phyloP scores from a whole-genome alignment of 768 basidiomycete genomes.

The Xerocomellus intermedius region DNA sequence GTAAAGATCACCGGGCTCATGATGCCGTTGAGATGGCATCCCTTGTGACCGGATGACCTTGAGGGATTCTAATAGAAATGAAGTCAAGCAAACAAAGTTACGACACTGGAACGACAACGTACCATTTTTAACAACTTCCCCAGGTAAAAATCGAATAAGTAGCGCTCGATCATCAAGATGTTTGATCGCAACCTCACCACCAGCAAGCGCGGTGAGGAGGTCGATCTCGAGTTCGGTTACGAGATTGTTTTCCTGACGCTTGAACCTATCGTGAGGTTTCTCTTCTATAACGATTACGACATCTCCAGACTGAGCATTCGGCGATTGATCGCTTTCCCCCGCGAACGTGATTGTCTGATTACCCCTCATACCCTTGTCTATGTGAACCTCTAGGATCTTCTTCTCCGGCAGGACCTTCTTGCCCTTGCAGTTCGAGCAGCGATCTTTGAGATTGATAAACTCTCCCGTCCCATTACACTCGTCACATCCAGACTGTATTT shows the following conservation, averaged over 20 bases:
- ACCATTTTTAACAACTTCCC: constrained; percentile 95
- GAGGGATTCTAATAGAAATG: constrained; percentile 58
- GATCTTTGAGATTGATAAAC: constrained; percentile 89
- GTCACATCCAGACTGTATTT: constrained; percentile 92
- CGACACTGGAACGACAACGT: constrained; percentile 28
- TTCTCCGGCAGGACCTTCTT: constrained; percentile 94
- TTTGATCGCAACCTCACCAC: constrained; percentile 85
- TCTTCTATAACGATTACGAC: constrained; percentile 94
- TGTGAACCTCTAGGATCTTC: constrained; percentile 95
- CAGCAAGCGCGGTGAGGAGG: constrained; percentile 88
- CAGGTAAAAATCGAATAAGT: constrained; percentile 78
- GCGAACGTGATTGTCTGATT: constrained; percentile 86
- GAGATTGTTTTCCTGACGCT: constrained; percentile 85
- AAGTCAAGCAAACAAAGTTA: not conserved
- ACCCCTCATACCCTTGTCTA: constrained; percentile 97
- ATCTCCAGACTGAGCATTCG: constrained; percentile 86
- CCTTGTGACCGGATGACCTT: constrained; percentile 94
- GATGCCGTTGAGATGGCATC: constrained; percentile 98
- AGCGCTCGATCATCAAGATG: constrained; percentile 94
- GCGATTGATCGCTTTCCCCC: constrained; percentile 92
- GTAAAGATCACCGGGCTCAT: constrained; percentile 92
- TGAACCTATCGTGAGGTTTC: constrained; percentile 86
- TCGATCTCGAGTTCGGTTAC: constrained; percentile 87
- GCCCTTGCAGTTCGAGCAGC: constrained; percentile 89
- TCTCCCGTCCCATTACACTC: constrained; percentile 95